Base-by-base conservation (phyloP, 1,284 basidiomycete species). In the Ganoderma leucocontextum region DNA sequence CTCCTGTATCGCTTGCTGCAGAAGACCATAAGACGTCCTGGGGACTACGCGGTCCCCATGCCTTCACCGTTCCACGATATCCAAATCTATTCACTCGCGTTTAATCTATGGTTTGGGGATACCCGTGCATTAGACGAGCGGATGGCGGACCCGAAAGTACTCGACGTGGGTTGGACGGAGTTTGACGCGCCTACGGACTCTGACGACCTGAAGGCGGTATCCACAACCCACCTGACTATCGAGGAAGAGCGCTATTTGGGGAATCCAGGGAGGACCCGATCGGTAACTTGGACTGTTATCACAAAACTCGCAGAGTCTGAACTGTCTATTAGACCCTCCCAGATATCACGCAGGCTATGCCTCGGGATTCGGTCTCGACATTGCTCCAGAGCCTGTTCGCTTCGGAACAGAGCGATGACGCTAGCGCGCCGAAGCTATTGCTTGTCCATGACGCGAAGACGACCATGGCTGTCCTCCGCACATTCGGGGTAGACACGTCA, bases 141-240 rank as follows among this genome's bases (percentile, higher is more conserved):
- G 19, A 61, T 71, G 36, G 63, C 71, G 10, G 71, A 77, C 42
- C 79, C 80, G 9, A 77, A 67, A n/a, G 60, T 81, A 8, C 72
- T 81, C 6, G 79, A 81, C 63, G 63, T 81, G 10, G 77, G 79
- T 6, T 79, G 78, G 76, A 75, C 79, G 9, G 74, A 73, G 36
- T 78, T 77, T 52, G 67, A 70, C 22, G 68, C 70, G 17, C 72
- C 75, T 4, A 66, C 68, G 22, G 60, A 73, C 22, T 67, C 68
- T 33, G 66, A 67, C 19, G 70, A 74, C 59, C 57, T 75, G 52
- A 65, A 47, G 19, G 66, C 73, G 8, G 59, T 64, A 10, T 70
- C 70, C 0, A 76, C 75, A 2, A 72, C 73, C 0, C 77, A 80
- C 52, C 55, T 78, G 19, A 67, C 67, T 13, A 55, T 79, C 3